phyloP scores from a whole-genome alignment of 352 stramenopile genomes.

The Saprolegnia parasitica region DNA sequence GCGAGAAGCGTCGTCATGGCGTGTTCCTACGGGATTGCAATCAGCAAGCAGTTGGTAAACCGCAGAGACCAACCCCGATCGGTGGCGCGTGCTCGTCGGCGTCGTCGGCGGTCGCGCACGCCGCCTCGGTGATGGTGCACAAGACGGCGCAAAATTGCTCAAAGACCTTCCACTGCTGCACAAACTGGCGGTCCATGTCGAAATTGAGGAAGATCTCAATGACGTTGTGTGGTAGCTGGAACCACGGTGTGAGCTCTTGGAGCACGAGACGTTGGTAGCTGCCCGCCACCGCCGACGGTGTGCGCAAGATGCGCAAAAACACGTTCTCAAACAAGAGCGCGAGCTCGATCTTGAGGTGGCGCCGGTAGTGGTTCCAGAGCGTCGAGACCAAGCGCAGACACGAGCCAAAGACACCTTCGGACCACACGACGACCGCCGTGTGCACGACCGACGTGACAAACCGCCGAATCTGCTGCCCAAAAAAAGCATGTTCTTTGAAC shows the following conservation, averaged over 20 bases:
- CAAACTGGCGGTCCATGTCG: constrained; percentile 62
- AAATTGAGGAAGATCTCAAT: constrained; percentile 87
- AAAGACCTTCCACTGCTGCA: constrained; percentile 87
- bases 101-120: constrained; percentile 26
- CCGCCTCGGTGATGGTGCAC: constrained; percentile 67
- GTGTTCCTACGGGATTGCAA: constrained; percentile 62
- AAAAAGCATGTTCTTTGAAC: constrained; percentile 53
- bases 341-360: constrained; percentile 77
- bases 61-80: constrained; percentile 11
- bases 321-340: constrained; percentile 78
- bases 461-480: constrained; percentile 71
- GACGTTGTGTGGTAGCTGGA: constrained; percentile 82
- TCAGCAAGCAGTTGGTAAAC: no score
- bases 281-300: constrained; percentile 39
- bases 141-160: constrained; percentile 72
- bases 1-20: constrained; percentile 70
- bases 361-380: constrained; percentile 81
- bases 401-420: constrained; percentile 49
- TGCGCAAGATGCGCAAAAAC: constrained; percentile 65
- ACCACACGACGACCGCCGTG: constrained; percentile 54
- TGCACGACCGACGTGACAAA: constrained; percentile 73
- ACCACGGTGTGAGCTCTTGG: constrained; percentile 66
- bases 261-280: constrained; percentile 74
- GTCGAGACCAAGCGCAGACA: constrained; percentile 66
- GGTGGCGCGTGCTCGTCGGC: constrained; percentile 38